Conservation (phyloP, 2,329 filamentous ascomycete species). For the Microdochium paspali region DNA sequence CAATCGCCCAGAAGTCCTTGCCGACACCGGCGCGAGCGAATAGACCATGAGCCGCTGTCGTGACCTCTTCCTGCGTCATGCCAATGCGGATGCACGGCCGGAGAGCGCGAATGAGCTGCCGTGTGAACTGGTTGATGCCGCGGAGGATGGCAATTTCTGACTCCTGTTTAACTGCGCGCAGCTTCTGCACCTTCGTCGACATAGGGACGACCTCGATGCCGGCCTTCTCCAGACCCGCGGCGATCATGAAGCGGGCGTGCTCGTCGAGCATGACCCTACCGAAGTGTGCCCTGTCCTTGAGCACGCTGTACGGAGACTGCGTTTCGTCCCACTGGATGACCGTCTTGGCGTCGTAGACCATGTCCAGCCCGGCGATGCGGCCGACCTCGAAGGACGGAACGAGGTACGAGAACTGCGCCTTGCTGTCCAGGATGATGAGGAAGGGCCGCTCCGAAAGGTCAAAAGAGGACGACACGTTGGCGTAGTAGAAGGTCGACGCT, state of each 20-base stretch:
- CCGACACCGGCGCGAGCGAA: slow-evolving; percentile 16
- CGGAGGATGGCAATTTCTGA: slow-evolving; percentile 15
- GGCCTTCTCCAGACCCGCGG: slow-evolving; percentile 13
- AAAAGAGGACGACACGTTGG: slow-evolving; percentile 12
- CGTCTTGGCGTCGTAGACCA: slow-evolving; percentile 14
- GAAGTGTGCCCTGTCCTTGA: slow-evolving; percentile 10
- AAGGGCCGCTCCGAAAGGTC: slow-evolving; percentile 18
- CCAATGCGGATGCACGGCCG: slow-evolving; percentile 15
- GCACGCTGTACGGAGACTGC: slow-evolving; percentile 14
- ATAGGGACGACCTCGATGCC: slow-evolving; percentile 18
- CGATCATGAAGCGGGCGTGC: slow-evolving; percentile 18
- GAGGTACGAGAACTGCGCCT: slow-evolving; percentile 15
- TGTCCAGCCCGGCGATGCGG: slow-evolving; percentile 16
- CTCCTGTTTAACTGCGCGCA: slow-evolving; percentile 16
- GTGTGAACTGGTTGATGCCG: slow-evolving; percentile 18
- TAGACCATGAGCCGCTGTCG: slow-evolving; percentile 8
- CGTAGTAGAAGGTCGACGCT: slow-evolving; percentile 13
- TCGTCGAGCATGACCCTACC: slow-evolving; percentile 17
- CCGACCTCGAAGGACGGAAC: slow-evolving; percentile 19
- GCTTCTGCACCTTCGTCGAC: slow-evolving; percentile 12
- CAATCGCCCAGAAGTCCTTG: slow-evolving; percentile 16
- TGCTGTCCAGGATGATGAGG: slow-evolving; percentile 13
- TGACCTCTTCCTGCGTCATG: slow-evolving; percentile 15
- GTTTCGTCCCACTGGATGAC: slow-evolving; percentile 18
- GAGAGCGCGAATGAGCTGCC: slow-evolving; percentile 15